Evolutionary conservation across 495 filamentous ascomycete genomes (phyloP).

Genomic region (Copromyces sp.): DNA sequence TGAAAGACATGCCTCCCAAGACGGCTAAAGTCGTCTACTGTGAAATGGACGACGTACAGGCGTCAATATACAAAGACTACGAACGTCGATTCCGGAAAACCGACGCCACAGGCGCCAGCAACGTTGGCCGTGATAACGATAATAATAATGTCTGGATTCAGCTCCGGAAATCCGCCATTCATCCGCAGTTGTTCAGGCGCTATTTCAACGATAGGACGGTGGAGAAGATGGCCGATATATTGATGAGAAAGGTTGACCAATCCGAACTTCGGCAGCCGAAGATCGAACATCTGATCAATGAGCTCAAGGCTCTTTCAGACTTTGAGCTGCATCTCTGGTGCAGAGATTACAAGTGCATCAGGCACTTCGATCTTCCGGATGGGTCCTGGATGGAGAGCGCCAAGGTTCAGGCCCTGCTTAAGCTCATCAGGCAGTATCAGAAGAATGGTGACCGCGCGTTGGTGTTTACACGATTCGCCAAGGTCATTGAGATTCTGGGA

Average conservation of each 20-base stretch:
- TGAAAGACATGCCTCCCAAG: conserved; percentile 79
- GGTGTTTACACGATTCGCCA: conserved; percentile 86
- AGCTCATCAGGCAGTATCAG: conserved; percentile 61
- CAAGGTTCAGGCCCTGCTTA: conserved; percentile 68
- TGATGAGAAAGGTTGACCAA: conserved; percentile 46
- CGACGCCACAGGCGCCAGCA: conserved; percentile 30
- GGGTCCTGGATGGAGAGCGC: conserved; percentile 87
- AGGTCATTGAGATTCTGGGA: conserved; percentile 83
- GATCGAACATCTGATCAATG: conserved; percentile 56
- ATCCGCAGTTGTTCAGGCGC: conserved; percentile 76
- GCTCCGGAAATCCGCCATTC: conserved; percentile 84
- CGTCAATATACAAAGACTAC: conserved; percentile 55
- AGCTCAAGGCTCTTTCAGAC: conserved; percentile 65
- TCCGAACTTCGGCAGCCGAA: conserved; percentile 40
- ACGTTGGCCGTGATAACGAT: conserved; percentile 31
- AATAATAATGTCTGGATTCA: conserved; percentile 76
- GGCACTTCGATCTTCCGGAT: conserved; percentile 57
- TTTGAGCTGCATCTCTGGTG: conserved; percentile 79
- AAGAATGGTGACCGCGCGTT: conserved; percentile 77
- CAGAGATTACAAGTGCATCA: conserved; percentile 56
- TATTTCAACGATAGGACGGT: conserved; percentile 66
- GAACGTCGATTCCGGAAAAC: conserved; percentile 25
- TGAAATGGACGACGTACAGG: conserved; percentile 59
- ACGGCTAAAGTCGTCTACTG: conserved; percentile 67
- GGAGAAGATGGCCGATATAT: conserved; percentile 64